These are phyloP conservation scores for Leccinum angustisporum DNA, from an alignment of 1,284 basidiomycete species.

Conservation along the genomic window DNA sequence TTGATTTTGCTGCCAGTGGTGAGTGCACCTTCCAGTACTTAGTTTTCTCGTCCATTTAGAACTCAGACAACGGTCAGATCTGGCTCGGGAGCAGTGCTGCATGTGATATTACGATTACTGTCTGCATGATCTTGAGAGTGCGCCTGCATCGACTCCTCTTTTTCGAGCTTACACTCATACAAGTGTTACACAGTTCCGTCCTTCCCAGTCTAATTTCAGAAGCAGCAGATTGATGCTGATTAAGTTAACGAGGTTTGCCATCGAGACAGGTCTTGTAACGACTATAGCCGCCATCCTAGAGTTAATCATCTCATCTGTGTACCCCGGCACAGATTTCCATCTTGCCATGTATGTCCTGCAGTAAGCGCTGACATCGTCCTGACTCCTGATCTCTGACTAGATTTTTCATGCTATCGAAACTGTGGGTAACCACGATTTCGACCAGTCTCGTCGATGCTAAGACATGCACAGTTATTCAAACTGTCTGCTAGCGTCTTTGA, in stretches of 20 bases:
- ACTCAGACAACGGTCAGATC: accelerated
- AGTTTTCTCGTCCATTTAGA: neutral
- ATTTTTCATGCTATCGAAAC: constrained; percentile 16
- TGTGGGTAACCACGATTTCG: constrained; percentile 1
- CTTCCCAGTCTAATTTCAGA: neutral
- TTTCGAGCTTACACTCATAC: neutral
- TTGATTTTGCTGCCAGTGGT: neutral
- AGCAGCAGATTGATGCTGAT: neutral
- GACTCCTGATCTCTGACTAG: neutral
- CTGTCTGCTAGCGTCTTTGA: constrained; percentile 11
- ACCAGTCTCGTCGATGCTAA: neutral
- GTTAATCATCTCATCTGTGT: neutral
- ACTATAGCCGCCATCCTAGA: neutral
- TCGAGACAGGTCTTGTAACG: neutral
- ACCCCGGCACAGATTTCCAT: constrained; percentile 1
- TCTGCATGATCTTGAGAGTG: neutral
- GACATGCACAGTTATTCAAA: constrained; percentile 13
- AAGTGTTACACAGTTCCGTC: neutral
- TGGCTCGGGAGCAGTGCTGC: neutral
- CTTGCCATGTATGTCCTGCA: constrained; percentile 8
- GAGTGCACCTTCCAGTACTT: neutral
- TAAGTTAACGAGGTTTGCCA: neutral
- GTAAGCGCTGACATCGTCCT: neutral
- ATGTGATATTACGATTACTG: neutral
- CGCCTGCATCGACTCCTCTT: neutral